Conservation (phyloP, 225 moss, liverwort and hornwort genomes). For the Asterella californica region DNA sequence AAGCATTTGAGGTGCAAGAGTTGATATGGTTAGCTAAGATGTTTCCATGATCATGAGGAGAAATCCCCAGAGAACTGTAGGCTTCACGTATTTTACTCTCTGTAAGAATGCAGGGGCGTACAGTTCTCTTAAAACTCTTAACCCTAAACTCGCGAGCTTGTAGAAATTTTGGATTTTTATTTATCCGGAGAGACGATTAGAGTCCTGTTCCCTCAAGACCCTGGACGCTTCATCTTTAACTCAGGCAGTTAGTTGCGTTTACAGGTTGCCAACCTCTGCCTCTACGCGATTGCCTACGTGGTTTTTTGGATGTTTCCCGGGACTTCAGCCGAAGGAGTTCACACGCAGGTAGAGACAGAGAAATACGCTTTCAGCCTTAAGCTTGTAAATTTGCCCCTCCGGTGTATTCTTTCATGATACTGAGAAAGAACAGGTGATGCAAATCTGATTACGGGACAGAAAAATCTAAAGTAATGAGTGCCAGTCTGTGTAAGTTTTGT, state of each 20-base stretch:
- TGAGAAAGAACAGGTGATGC: too few species aligned
- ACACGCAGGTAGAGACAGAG: constrained; percentile 54
- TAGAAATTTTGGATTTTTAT: background rate
- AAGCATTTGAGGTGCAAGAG: background rate
- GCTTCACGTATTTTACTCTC: too few species aligned
- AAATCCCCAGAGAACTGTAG: too few species aligned
- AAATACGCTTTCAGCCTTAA: background rate
- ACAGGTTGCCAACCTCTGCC: constrained; percentile 82
- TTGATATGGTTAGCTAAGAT: background rate
- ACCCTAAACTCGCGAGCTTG: background rate
- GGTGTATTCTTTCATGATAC: too few species aligned
- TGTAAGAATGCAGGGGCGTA: too few species aligned
- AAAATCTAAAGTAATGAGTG: too few species aligned
- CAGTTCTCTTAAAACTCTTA: too few species aligned
- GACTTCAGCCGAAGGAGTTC: constrained; percentile 62
- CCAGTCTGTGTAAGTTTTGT: too few species aligned
- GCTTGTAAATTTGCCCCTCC: background rate
- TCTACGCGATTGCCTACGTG: constrained; percentile 79
- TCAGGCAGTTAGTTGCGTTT: constrained; percentile 10
- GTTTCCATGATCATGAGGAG: too few species aligned
- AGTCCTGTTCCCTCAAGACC: background rate
- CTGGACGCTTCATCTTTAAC: background rate
- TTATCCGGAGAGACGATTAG: background rate
- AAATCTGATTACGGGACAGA: too few species aligned
- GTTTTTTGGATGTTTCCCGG: constrained; percentile 77